Conservation (phyloP, 2,329 filamentous ascomycete genomes). For the Byssochlamys sp. region DNA sequence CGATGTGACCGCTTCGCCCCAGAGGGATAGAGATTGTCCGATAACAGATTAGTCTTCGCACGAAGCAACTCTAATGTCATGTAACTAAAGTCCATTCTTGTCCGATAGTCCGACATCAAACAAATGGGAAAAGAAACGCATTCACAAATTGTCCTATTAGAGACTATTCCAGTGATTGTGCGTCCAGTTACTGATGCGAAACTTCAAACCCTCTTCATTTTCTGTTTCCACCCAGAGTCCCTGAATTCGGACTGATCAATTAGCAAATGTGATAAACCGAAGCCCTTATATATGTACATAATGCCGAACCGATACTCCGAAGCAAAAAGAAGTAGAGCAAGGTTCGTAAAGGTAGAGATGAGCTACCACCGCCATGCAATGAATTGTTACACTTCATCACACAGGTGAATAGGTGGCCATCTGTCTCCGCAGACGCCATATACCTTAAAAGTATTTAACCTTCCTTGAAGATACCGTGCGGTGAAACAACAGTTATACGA, state of each 20-base stretch:
- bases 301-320: background rate
- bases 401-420: background rate
- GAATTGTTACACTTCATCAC: background rate
- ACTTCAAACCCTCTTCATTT: background rate
- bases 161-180: no score
- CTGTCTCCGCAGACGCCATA: background rate
- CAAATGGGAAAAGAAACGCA: no score
- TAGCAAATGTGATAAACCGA: background rate
- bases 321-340: background rate
- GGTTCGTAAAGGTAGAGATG: background rate
- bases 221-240: background rate
- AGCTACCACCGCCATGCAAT: background rate
- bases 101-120: no score
- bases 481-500: conserved; percentile 1
- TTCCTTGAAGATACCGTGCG: conserved; percentile 2
- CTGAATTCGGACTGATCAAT: background rate
- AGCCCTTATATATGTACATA: background rate
- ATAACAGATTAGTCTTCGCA: no score
- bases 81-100: no score
- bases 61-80: no score
- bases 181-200: background rate
- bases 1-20: no score
- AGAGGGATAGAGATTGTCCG: no score
- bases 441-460: background rate
- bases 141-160: no score